Evolutionary conservation across 768 basidiomycete genomes (phyloP).

Genomic region (Nidularia sp.): DNA sequence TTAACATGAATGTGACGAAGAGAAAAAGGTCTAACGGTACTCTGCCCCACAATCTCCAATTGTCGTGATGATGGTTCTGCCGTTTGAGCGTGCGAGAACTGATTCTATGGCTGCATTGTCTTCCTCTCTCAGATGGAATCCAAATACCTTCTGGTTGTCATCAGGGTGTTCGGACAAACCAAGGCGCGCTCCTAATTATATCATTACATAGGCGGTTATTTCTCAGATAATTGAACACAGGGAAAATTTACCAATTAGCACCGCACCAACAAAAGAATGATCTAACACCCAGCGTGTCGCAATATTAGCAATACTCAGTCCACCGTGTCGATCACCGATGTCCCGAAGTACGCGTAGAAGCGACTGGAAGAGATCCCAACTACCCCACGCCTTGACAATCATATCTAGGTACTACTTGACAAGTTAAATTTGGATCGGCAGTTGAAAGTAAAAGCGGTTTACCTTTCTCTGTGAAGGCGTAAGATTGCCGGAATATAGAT

Average conservation of each 20-base stretch:
- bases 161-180: conserved; percentile 72
- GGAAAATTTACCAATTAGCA: conserved; percentile 60
- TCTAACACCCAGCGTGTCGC: conserved; percentile 84
- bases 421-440: not conserved
- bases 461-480: conserved; percentile 86
- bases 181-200: conserved; percentile 55
- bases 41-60: conserved; percentile 86
- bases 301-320: conserved; percentile 69
- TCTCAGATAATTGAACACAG: not conserved
- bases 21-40: conserved; percentile 47
- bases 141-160: conserved; percentile 64
- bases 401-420: conserved; percentile 73
- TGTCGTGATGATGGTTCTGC: conserved; percentile 54
- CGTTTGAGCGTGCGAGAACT: conserved; percentile 59
- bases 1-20: too few species aligned
- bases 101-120: conserved; percentile 63
- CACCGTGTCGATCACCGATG: conserved; percentile 66
- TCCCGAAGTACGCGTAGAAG: conserved; percentile 53
- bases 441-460: conserved; percentile 7
- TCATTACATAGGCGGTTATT: too few species aligned
- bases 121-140: conserved; percentile 47
- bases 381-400: conserved; percentile 77
- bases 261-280: conserved; percentile 72
- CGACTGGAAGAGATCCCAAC: conserved; percentile 70
- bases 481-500: conserved; percentile 60